These are phyloP conservation scores for Microthyrium microscopicum DNA, from an alignment of 2,329 filamentous ascomycete genomes.

Conservation along the genomic window DNA sequence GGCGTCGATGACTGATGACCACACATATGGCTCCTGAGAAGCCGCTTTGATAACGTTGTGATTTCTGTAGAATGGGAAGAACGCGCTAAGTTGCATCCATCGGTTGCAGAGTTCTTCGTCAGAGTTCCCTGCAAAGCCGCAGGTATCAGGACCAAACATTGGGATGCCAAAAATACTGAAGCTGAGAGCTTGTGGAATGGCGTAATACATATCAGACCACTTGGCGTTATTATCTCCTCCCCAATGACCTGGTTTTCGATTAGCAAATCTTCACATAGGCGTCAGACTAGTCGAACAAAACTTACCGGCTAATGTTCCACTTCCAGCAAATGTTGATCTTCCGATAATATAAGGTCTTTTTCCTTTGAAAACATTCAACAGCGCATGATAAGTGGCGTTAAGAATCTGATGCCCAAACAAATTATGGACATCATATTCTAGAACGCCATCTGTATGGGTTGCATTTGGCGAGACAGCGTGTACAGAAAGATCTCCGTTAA, in stretches of 20 bases:
- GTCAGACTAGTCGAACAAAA: slow-evolving; percentile 50
- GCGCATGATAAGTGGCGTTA: slow-evolving; percentile 58
- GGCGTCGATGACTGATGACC: slow-evolving; percentile 48
- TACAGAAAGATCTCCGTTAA: slow-evolving; percentile 53
- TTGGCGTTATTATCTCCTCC: slow-evolving; percentile 44
- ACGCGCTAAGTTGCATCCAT: slow-evolving; percentile 58
- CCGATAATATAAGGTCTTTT: slow-evolving; percentile 75
- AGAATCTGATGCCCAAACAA: slow-evolving; percentile 53
- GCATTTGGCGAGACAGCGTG: slow-evolving; percentile 63
- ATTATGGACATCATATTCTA: slow-evolving; percentile 75
- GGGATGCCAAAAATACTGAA: slow-evolving; percentile 62
- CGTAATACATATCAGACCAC: slow-evolving; percentile 59
- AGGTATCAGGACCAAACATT: slow-evolving; percentile 48
- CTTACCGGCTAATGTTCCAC: slow-evolving; percentile 60
- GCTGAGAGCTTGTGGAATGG: slow-evolving; percentile 60
- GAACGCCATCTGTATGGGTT: slow-evolving; percentile 53
- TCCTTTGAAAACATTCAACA: slow-evolving; percentile 44
- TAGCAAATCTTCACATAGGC: neutral
- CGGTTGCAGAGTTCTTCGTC: slow-evolving; percentile 55
- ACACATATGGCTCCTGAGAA: slow-evolving; percentile 55
- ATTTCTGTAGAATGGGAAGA: slow-evolving; percentile 58
- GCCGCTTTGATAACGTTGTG: slow-evolving; percentile 48
- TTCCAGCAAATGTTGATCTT: slow-evolving; percentile 63
- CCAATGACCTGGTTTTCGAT: slow-evolving; percentile 2
- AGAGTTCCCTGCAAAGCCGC: slow-evolving; percentile 49